These are phyloP conservation scores for Aegilops sharonensis DNA, from an alignment of 176 grass and related monocot genomes.

Conservation along the genomic window DNA sequence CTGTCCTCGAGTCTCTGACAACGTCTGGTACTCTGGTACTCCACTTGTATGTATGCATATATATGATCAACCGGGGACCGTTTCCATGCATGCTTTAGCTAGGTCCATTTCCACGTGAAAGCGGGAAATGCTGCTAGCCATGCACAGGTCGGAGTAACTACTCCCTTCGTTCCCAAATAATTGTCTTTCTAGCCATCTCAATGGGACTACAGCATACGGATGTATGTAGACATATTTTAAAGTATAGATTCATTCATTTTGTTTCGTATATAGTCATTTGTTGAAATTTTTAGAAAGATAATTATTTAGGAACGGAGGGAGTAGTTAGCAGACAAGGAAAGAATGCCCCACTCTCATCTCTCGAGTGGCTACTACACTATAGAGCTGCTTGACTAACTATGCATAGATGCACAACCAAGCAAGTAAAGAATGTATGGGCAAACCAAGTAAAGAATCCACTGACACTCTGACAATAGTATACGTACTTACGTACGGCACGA, in stretches of 20 bases:
- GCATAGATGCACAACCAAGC: neutral
- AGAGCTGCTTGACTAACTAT: conserved; percentile 1
- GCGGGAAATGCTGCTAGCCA: neutral
- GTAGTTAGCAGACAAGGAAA: neutral
- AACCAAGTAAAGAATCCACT: neutral
- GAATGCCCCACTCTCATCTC: neutral
- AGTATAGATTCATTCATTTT: no score
- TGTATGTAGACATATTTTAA: no score
- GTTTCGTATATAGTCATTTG: no score
- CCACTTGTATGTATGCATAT: neutral
- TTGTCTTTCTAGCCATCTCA: no score
- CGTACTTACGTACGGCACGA: neutral
- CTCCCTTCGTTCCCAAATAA: no score
- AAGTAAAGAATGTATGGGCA: neutral
- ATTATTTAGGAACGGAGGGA: no score
- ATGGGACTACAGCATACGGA: no score
- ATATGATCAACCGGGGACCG: neutral
- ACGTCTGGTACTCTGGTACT: neutral
- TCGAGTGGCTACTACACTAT: neutral
- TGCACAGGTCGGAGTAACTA: neutral
- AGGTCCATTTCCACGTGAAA: conserved; percentile 11
- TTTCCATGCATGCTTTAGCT: neutral
- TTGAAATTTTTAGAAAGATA: no score
- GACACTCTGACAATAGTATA: neutral
- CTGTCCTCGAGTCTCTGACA: neutral